phyloP scores from a whole-genome alignment of 2,329 filamentous ascomycete species.

The Aspergillus sclerotialis region DNA sequence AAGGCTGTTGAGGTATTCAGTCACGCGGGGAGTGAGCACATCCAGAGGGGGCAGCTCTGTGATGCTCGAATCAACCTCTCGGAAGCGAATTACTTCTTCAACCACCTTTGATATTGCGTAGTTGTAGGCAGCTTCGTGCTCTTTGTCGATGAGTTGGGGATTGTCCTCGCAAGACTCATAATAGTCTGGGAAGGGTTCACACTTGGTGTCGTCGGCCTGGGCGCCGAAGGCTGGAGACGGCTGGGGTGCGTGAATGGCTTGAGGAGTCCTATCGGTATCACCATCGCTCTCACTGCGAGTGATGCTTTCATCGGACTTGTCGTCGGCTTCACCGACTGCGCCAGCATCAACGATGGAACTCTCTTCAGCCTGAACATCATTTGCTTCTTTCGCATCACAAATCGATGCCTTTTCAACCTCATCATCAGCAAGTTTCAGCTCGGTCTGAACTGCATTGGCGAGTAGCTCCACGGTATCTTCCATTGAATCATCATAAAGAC shows the following conservation, averaged over 20 bases:
- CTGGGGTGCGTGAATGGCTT: neutral
- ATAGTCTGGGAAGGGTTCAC: slow-evolving; percentile 23
- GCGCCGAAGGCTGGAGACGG: neutral
- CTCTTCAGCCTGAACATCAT: no score
- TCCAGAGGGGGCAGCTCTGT: neutral
- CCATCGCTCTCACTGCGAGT: no score
- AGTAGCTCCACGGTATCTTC: no score
- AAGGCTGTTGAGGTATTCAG: neutral
- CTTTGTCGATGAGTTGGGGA: slow-evolving; percentile 4
- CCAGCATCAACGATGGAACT: no score
- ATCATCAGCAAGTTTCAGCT: no score
- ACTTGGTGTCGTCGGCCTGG: slow-evolving; percentile 1
- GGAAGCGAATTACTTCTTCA: slow-evolving; percentile 13
- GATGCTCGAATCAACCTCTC: slow-evolving; percentile 10
- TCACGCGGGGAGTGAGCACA: neutral
- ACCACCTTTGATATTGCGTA: slow-evolving; percentile 15
- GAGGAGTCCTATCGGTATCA: neutral
- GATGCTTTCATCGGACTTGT: no score
- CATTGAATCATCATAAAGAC: no score
- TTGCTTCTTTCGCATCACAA: no score
- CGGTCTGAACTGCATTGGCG: no score
- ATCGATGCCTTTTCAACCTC: no score
- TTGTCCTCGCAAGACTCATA: slow-evolving; percentile 10
- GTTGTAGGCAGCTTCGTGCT: slow-evolving; percentile 15
- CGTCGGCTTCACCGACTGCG: no score